phyloP scores from a whole-genome alignment of 768 basidiomycete species.

The Serendipita sp. region DNA sequence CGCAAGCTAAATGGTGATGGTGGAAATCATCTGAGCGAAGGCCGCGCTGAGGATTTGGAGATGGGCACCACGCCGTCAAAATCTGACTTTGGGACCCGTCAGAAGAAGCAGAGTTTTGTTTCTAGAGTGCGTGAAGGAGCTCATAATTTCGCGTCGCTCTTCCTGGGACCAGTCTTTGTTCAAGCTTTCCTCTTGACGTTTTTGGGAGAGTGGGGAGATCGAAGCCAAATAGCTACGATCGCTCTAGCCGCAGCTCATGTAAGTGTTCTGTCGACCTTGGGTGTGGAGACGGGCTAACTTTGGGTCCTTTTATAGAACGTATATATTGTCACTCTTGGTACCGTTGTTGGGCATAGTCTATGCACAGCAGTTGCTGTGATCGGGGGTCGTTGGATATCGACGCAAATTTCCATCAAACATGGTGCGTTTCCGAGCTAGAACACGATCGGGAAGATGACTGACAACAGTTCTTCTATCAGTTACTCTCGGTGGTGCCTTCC shows the following conservation, averaged over 20 bases:
- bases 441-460: neutral
- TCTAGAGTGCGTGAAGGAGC: conserved; percentile 39
- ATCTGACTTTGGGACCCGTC: conserved; percentile 14
- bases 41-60: neutral
- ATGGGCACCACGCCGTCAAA: conserved; percentile 11
- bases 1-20: too few relatives aligned
- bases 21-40: too few relatives aligned
- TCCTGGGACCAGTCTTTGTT: conserved; percentile 86
- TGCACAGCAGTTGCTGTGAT: conserved; percentile 85
- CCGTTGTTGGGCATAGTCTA: conserved; percentile 70
- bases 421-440: conserved; percentile 34
- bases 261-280: conserved; percentile 17
- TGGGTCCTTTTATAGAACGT: conserved; percentile 49
- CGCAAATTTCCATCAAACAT: conserved; percentile 89
- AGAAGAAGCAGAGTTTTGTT: conserved; percentile 9
- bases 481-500: conserved; percentile 61
- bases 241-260: conserved; percentile 93
- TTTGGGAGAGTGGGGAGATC: conserved; percentile 98
- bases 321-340: conserved; percentile 79
- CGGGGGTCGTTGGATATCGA: conserved; percentile 85
- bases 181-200: conserved; percentile 92
- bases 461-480: conserved; percentile 34
- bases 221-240: conserved; percentile 95
- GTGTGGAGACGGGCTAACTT: conserved; percentile 6
- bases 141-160: conserved; percentile 65